A percentile compares a stretch with the other conserved stretches of the same genome.
Conservation (phyloP, 1,284 basidiomycete species). For the Gomphus bonarii region DNA sequence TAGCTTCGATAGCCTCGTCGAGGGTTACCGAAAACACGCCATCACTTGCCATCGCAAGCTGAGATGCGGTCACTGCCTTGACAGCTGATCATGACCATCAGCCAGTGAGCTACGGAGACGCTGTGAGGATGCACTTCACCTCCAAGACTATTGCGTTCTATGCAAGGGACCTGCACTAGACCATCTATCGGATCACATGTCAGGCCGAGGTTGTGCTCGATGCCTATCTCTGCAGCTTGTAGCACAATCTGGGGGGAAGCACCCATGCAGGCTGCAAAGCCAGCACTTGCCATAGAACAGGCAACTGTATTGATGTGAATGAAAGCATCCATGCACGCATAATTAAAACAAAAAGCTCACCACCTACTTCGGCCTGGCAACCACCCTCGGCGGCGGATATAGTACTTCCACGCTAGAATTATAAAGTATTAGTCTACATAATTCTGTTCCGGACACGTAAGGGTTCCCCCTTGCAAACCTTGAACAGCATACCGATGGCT, state of each 20-base stretch:
- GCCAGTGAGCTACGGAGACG: background rate
- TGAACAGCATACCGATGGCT: slow-evolving; percentile 94
- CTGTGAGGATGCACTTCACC: slow-evolving; percentile 30
- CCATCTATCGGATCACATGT: slow-evolving; percentile 93
- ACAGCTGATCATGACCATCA: slow-evolving; percentile 41
- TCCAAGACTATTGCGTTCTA: slow-evolving; percentile 82
- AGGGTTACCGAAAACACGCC: slow-evolving; percentile 82
- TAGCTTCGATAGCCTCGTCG: slow-evolving; percentile 94
- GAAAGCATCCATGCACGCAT: background rate
- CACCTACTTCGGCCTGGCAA: slow-evolving; percentile 80
- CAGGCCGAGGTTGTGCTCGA: slow-evolving; percentile 81
- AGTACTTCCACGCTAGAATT: slow-evolving; percentile 66
- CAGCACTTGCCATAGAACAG: slow-evolving; percentile 87
- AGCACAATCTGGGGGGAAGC: slow-evolving; percentile 73
- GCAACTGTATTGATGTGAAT: slow-evolving; percentile 43
- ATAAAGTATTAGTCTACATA: background rate
- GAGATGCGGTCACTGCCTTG: slow-evolving; percentile 86
- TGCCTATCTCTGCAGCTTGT: slow-evolving; percentile 93
- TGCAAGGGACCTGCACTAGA: slow-evolving; percentile 89
- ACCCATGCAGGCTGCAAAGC: slow-evolving; percentile 90
- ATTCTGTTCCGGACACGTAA: background rate
- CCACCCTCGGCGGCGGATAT: slow-evolving; percentile 94
- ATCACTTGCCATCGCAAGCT: slow-evolving; percentile 85
- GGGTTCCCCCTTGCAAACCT: slow-evolving; percentile 23
- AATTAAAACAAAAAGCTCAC: slow-evolving; percentile 28